These are phyloP conservation scores for Nannochloropsis gaditana DNA, from an alignment of 108 stramenopile species.

Conservation along the genomic window DNA sequence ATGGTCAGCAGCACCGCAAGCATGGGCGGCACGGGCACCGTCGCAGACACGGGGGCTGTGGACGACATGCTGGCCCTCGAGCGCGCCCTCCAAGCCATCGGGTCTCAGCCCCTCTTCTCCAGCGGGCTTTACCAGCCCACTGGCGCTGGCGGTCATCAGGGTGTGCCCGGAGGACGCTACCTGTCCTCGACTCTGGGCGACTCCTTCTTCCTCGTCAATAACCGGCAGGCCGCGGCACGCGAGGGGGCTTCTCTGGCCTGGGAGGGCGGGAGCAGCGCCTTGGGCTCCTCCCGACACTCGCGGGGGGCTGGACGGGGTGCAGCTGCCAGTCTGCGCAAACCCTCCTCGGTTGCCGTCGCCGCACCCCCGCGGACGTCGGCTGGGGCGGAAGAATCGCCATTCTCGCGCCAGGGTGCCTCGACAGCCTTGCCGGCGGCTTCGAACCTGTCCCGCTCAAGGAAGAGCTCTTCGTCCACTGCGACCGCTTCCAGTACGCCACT, in stretches of 20 bases:
- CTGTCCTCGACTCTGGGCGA: constrained; percentile 42
- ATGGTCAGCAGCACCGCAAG: neutral
- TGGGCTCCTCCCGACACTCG: neutral
- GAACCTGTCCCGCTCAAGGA: neutral
- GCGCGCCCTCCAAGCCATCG: neutral
- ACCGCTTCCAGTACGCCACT: neutral
- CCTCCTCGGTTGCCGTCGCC: no score
- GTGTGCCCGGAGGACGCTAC: constrained; percentile 1
- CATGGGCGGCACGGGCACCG: neutral
- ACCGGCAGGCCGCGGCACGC: constrained; percentile 24
- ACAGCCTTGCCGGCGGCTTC: neutral
- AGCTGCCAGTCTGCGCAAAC: neutral
- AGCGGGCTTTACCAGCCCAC: neutral
- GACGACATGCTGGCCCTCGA: neutral
- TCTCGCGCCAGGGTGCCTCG: neutral
- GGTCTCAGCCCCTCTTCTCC: constrained; percentile 5
- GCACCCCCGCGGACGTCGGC: neutral
- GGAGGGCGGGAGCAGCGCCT: neutral
- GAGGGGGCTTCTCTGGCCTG: constrained; percentile 18
- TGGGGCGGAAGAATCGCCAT: neutral
- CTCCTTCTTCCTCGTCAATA: constrained; percentile 38
- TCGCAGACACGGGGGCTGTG: neutral
- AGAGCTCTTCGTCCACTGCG: neutral
- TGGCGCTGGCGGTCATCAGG: neutral
- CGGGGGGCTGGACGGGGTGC: neutral